Evolutionary conservation across 176 grass and related monocot genomes (phyloP).

Genomic region (Triticum dicoccoides): DNA sequence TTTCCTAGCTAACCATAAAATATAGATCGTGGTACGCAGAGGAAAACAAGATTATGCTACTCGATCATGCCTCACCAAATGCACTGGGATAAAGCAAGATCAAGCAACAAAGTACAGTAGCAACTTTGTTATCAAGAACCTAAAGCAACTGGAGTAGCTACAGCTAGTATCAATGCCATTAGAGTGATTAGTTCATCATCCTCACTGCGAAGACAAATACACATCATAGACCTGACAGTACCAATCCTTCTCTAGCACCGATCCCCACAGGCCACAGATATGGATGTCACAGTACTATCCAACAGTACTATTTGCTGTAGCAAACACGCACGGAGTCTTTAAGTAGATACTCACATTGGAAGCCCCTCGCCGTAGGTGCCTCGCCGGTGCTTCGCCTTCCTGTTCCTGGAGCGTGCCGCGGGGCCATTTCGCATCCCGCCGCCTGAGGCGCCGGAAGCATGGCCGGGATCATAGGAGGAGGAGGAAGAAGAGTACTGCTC

Average conservation of each 20-base stretch:
- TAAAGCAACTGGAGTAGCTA: not conserved
- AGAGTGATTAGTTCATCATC: not conserved
- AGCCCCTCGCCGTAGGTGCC: conserved; percentile 2
- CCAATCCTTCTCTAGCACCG: not conserved
- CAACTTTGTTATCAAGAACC: not conserved
- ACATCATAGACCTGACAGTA: not conserved
- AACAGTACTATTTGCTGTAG: not conserved
- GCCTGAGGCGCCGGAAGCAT: not conserved
- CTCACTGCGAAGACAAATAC: not conserved
- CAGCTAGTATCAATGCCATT: too few relatives aligned
- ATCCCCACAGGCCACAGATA: not conserved
- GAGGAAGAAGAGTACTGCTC: conserved; percentile 5
- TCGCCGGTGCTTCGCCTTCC: conserved; percentile 30
- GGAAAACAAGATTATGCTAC: not conserved
- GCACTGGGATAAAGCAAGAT: not conserved
- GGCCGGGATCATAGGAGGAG: not conserved
- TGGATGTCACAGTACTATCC: not conserved
- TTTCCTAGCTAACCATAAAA: conserved; percentile 29
- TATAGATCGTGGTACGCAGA: not conserved
- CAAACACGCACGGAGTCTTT: too few relatives aligned
- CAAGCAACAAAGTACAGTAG: not conserved
- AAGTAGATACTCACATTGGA: conserved; percentile 25
- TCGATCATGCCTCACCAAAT: not conserved
- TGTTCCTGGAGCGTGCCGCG: conserved; percentile 3
- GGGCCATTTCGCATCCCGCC: not conserved